Evolutionary conservation across 2,329 filamentous ascomycete genomes (phyloP), one percentile per base, ranked within the genome.

Genomic region (Cladobotryum mycophilum): DNA sequence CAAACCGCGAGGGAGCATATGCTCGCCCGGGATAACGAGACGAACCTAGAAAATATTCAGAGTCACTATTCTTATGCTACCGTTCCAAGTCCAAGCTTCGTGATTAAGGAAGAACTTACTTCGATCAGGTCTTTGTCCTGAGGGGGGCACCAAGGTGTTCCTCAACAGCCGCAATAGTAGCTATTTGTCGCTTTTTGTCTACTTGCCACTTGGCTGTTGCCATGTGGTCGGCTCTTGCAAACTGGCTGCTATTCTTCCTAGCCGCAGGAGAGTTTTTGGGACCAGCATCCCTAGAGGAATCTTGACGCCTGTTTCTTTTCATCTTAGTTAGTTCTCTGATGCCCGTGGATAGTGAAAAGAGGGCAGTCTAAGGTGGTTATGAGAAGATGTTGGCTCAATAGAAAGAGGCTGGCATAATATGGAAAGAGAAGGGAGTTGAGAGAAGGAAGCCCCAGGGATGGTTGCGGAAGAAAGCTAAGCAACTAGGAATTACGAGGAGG

Each of bases 21-120:
- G 54, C 15, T 61, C 53, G 4, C 60, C 61, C 1, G 67, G 61
- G 22, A 69, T 55, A 1, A 68, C 60, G 18, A 67, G 35, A 8
- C 52, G 58, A 4, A 55, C 57, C 58, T 66, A 17, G 3, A 15
- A 3, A 1, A 48, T n/a, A 18, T 18, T 52, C 3, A 48, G 49
- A 8, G 4, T 11, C 6, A 8, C 25, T 30, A 30, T 30, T 30
- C 6, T 30, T 30, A 38, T 38, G 36, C 20, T n/a, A 41, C 15
- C 14, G n/a, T 3, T 20, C 20, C 38, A 20, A 15, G 17, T 20
- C 17, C 7, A 8, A 2, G n/a, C 17, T 18, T 20, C 11, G 9
- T 13, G 5, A 20, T 20, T 20, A 8, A 12, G 12, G 3, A 17
- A 20, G 38, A 20, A 11, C 38, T 6, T 41, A 64, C 65, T 51